A percentile compares a stretch with the other conserved stretches of the same genome.
Evolutionary conservation across 345 rosid genomes (phyloP).

Genomic region (Ceriops zippeliana): DNA sequence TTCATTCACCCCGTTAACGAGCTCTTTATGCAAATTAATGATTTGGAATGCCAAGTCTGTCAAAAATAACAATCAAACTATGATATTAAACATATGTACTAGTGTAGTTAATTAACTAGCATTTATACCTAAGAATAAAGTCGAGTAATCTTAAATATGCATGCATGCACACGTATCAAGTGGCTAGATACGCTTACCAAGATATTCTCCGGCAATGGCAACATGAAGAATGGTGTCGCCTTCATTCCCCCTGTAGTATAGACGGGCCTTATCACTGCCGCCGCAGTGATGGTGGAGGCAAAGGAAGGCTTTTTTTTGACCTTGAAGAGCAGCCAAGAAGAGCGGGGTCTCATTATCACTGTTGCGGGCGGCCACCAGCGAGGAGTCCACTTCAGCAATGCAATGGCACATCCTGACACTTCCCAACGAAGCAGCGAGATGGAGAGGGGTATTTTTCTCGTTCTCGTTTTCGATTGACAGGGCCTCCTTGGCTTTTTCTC

Average conservation of each 20-base stretch:
- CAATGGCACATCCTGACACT: not conserved
- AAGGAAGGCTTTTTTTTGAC: too few species aligned
- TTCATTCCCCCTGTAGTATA: not conserved
- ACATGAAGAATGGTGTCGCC: conserved; percentile 33
- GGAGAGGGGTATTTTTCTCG: not conserved
- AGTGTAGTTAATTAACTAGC: too few species aligned
- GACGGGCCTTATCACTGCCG: not conserved
- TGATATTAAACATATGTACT: not conserved
- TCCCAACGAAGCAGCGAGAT: not conserved
- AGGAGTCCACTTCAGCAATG: not conserved
- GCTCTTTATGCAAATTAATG: conserved; percentile 15
- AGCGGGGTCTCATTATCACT: conserved; percentile 17
- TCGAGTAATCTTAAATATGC: not conserved
- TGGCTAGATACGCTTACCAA: conserved; percentile 10
- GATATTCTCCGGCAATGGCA: conserved; percentile 23
- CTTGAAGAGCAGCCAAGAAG: conserved; percentile 10
- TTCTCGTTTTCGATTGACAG: conserved; percentile 17
- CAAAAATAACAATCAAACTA: not conserved
- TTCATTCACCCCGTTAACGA: conserved; percentile 26
- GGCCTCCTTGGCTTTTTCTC: not conserved
- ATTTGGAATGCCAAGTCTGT: conserved; percentile 54
- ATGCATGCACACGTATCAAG: not conserved
- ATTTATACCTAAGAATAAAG: too few species aligned
- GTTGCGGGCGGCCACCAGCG: not conserved
- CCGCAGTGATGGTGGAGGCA: not conserved